These are phyloP conservation scores for Russula vinacea DNA, from an alignment of 768 basidiomycete genomes.

Conservation along the genomic window DNA sequence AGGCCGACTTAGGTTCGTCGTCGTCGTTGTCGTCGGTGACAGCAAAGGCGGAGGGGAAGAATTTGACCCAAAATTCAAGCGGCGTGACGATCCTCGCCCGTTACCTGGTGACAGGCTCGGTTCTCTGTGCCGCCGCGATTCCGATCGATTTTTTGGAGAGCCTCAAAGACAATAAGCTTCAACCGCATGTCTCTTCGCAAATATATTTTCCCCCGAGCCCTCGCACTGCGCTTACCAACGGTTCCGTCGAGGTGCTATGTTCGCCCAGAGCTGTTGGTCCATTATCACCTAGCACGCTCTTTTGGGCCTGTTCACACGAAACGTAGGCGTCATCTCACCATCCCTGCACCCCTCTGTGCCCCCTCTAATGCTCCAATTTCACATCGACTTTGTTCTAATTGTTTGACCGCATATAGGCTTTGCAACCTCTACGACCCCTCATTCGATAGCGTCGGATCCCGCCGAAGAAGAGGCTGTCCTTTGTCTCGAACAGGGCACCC, in stretches of 20 bases:
- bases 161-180: constrained; percentile 22
- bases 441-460: constrained; percentile 80
- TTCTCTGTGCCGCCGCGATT: not conserved
- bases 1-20: constrained; percentile 2
- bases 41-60: not conserved
- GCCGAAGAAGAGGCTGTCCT: constrained; percentile 75
- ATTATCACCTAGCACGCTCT: not conserved
- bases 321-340: constrained; percentile 18
- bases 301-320: constrained; percentile 1
- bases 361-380: constrained; percentile 13
- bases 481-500: constrained; percentile 79
- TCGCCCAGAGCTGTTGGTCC: not conserved
- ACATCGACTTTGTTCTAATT: constrained; percentile 29
- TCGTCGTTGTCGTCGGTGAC: constrained; percentile 17
- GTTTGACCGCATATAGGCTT: constrained; percentile 49
- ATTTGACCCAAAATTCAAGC: constrained; percentile 14
- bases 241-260: not conserved
- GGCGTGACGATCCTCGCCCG: constrained; percentile 23
- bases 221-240: constrained; percentile 11
- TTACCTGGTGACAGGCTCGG: constrained; percentile 19
- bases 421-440: constrained; percentile 76
- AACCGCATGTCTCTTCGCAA: constrained; percentile 26
- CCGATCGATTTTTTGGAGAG: not conserved
- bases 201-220: constrained; percentile 13
- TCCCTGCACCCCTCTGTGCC: not conserved